Conservation (phyloP, 75 land plant species). For the Selaginella moellendorffii region DNA sequence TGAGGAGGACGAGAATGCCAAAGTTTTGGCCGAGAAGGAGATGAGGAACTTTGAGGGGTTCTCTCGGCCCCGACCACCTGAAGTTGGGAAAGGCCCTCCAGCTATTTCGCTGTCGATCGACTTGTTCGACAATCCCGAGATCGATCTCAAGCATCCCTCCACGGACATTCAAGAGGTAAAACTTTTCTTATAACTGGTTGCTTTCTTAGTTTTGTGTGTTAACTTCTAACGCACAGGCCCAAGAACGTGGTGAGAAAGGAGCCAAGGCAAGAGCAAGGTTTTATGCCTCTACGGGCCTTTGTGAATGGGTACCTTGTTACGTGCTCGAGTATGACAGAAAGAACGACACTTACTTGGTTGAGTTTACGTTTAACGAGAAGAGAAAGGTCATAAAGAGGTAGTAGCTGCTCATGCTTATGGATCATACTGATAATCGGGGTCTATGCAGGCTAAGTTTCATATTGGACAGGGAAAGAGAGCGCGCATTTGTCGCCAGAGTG, state of each 20-base stretch:
- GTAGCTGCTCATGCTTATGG: neutral
- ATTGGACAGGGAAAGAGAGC: constrained; percentile 28
- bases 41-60: constrained; percentile 4
- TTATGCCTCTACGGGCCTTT: constrained; percentile 10
- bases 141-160: constrained; percentile 24
- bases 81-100: constrained; percentile 4
- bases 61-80: constrained; percentile 1
- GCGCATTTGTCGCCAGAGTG: constrained; percentile 16
- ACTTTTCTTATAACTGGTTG: too few relatives aligned
- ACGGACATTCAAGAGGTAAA: constrained; percentile 22
- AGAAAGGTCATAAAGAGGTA: constrained; percentile 24
- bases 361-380: constrained; percentile 10
- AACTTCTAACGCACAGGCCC: too few relatives aligned
- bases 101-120: constrained; percentile 14
- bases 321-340: constrained; percentile 15
- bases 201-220: too few relatives aligned
- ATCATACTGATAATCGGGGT: too few relatives aligned
- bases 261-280: constrained; percentile 21
- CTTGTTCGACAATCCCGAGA: constrained; percentile 21
- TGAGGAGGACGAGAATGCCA: constrained; percentile 9
- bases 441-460: constrained; percentile 25
- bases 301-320: constrained; percentile 23
- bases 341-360: constrained; percentile 15
- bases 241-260: constrained; percentile 18
- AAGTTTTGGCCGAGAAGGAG: constrained; percentile 19